Base-by-base conservation (phyloP, 2,329 filamentous ascomycete genomes). In the Colletotrichum lentis region DNA sequence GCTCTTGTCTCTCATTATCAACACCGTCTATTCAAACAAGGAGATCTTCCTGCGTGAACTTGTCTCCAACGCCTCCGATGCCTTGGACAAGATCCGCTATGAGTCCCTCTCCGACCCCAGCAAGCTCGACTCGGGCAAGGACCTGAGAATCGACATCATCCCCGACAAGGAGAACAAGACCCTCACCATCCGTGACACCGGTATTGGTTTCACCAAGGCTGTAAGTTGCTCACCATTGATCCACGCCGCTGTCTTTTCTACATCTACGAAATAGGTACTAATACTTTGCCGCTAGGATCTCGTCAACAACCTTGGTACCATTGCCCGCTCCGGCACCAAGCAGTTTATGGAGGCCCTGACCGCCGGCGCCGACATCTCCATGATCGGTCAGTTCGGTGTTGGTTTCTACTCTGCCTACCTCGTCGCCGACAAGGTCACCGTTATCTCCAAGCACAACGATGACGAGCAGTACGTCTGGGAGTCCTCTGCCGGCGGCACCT, bases 381-480 rank as follows among this genome's bases (percentile, higher is more conserved):
- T 99, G 96, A 99, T 99, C 82, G 96, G 96, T 80, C 96, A 99
- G 86, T 99, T 99, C 83, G 96, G 96, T 96, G 96, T 99, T 77
- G 96, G 96, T 91, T 99, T 99, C 93, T 99, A 99, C 91, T 98
- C 96, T 71, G 96, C 96, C 79, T 99, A 99, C 89, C 94, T 99
- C 69, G 96, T 99, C 75, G 96, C 96, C 81, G 96, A 99, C 88
- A 90, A 90, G 77, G 96, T 99, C 76, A 94, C 90, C 74, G 94
- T 99, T 80, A 79, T 97, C 82, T 98, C 96, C 78, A 99, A 98
- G 90, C 87, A 97, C 92, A 99, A 99, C 81, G 96, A 99, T 84
- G 96, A 99, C 78, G 96, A 99, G 88, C 96, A 99, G 87, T 99
- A 99, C 89, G 86, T 97, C 83, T 99, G 96, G 96, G 94, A 98